Conservation (phyloP, 495 filamentous ascomycete species). For the Aspergillus indologenus region DNA sequence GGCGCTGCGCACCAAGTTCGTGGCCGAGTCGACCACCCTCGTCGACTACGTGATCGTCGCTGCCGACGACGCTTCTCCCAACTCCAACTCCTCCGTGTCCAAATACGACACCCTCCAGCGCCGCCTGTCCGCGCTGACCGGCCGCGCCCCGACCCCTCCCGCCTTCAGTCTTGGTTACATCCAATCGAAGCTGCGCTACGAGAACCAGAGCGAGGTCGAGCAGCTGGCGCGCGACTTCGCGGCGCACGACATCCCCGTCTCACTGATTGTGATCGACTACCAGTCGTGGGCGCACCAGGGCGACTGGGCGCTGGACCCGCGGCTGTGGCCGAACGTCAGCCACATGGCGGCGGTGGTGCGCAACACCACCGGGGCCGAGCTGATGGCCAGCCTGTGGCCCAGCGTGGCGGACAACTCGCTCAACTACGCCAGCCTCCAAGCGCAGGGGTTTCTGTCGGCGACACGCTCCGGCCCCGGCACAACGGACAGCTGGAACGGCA, state of each 20-base stretch:
- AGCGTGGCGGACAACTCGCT: slow-evolving; percentile 28
- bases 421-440: slow-evolving; percentile 30
- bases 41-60: slow-evolving; percentile 30
- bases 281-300: slow-evolving; percentile 34
- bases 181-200: slow-evolving; percentile 35
- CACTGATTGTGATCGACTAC: slow-evolving; percentile 33
- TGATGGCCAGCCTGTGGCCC: slow-evolving; percentile 37
- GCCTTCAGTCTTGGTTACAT: slow-evolving; percentile 31
- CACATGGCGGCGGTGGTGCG: slow-evolving; percentile 26
- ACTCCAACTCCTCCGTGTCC: no score
- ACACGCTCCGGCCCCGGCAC: slow-evolving; percentile 29
- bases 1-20: slow-evolving; percentile 23
- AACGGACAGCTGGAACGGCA: slow-evolving; percentile 31
- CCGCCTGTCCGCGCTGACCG: slow-evolving; percentile 26
- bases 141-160: slow-evolving; percentile 27
- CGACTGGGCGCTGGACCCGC: slow-evolving; percentile 32
- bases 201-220: slow-evolving; percentile 28
- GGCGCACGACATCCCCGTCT: slow-evolving; percentile 24
- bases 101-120: slow-evolving; percentile 30
- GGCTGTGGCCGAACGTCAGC: slow-evolving; percentile 25
- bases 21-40: slow-evolving; percentile 21
- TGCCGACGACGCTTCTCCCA: slow-evolving; percentile 8
- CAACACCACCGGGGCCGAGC: slow-evolving; percentile 28
- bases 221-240: slow-evolving; percentile 25
- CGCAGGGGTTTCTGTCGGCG: slow-evolving; percentile 26